phyloP scores from a whole-genome alignment of 441 rosid genomes.

The Populus hybrid region DNA sequence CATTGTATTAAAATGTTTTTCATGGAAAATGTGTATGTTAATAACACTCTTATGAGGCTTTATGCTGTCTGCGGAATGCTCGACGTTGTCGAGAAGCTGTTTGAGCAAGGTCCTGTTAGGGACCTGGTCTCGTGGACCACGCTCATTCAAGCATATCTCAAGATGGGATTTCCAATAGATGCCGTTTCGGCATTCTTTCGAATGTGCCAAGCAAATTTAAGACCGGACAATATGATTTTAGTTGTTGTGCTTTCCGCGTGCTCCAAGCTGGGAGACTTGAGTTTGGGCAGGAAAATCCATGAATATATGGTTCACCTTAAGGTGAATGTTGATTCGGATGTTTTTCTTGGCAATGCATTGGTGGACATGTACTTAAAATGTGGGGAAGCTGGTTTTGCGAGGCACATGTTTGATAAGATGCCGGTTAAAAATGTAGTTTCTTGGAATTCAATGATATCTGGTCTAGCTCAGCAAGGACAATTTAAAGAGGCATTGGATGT shows the following conservation, averaged over 20 bases:
- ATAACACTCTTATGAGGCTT: neutral
- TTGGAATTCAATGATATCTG: slow-evolving; percentile 5
- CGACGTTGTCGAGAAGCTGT: neutral
- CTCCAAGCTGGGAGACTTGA: neutral
- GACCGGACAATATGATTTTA: neutral
- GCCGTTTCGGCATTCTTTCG: neutral
- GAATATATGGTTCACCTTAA: neutral
- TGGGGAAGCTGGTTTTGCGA: neutral
- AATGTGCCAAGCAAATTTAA: neutral
- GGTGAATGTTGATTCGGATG: neutral
- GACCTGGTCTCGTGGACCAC: slow-evolving; percentile 2
- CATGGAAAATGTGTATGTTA: neutral
- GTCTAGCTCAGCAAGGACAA: neutral
- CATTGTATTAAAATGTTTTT: neutral
- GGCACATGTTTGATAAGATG: neutral
- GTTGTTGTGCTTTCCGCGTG: neutral
- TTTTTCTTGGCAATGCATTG: neutral
- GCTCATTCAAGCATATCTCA: neutral
- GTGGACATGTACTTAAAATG: slow-evolving; percentile 2
- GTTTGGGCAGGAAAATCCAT: neutral
- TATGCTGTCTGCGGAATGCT: neutral
- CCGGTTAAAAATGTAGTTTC: neutral
- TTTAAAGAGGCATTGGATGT: neutral
- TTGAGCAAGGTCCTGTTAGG: neutral
- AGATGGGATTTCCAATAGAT: neutral